Evolutionary conservation across 176 grass and related monocot species (phyloP).

Genomic region (Oropetium thomaeum): DNA sequence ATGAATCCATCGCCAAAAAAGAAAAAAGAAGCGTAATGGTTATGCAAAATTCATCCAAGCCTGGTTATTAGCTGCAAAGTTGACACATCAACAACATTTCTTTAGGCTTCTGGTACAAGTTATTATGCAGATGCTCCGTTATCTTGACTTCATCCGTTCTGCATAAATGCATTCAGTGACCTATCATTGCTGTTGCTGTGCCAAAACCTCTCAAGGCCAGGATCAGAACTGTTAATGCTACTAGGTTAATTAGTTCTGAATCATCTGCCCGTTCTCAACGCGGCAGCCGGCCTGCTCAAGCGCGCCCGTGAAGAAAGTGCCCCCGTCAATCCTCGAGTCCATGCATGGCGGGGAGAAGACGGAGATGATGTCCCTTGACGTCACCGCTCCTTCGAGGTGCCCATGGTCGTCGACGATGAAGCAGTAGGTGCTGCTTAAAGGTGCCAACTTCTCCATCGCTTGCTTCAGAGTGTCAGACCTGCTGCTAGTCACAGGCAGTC

Average conservation of each 20-base stretch:
- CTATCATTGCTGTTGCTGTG: background rate
- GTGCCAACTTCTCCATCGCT: conserved; percentile 41
- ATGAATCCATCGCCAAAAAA: too few species aligned
- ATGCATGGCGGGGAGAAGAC: conserved; percentile 62
- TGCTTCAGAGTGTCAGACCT: conserved; percentile 49
- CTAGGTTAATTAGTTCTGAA: conserved; percentile 6
- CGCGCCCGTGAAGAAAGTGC: conserved; percentile 47
- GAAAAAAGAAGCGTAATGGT: too few species aligned
- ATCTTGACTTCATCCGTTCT: background rate
- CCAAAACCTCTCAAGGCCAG: background rate
- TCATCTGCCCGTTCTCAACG: conserved; percentile 47
- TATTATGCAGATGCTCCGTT: too few species aligned
- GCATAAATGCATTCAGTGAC: background rate
- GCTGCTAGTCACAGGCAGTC: conserved; percentile 1
- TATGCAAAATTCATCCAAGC: too few species aligned
- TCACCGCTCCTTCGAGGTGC: conserved; percentile 36
- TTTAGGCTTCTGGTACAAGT: too few species aligned
- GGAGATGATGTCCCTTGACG: conserved; percentile 52
- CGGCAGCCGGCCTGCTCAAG: conserved; percentile 49
- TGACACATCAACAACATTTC: too few species aligned
- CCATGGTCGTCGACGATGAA: conserved; percentile 37
- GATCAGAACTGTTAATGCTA: background rate
- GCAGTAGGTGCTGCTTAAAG: conserved; percentile 35
- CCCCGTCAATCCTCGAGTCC: conserved; percentile 61
- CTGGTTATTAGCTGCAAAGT: too few species aligned